A percentile compares a stretch with the other conserved stretches of the same genome.
Evolutionary conservation across 2,329 filamentous ascomycete species (phyloP).

Genomic region (Thelonectria rubi): DNA sequence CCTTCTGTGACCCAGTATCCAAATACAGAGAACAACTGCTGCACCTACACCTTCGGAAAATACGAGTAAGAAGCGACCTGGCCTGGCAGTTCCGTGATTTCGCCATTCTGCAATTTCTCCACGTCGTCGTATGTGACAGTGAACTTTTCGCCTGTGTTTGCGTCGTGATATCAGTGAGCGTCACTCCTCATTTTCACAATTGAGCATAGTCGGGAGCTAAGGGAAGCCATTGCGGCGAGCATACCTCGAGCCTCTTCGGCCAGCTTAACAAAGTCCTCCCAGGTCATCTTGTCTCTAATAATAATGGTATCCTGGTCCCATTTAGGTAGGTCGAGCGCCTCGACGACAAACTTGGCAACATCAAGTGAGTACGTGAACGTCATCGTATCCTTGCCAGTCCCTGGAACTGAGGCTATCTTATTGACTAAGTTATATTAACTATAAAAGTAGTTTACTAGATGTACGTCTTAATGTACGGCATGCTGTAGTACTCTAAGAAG

Average conservation of each 20-base stretch:
- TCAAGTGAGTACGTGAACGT: conserved; percentile 60
- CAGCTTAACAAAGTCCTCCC: conserved; percentile 52
- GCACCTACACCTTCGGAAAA: conserved; percentile 16
- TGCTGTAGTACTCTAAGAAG: too few species aligned
- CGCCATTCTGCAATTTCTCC: conserved; percentile 3
- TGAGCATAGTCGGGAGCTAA: too few species aligned
- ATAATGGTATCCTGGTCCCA: conserved; percentile 54
- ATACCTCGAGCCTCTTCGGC: conserved; percentile 48
- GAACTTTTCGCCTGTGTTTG: conserved; percentile 16
- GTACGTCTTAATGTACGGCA: too few species aligned
- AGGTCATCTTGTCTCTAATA: conserved; percentile 53
- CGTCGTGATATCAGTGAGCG: too few species aligned
- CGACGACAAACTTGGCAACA: conserved; percentile 56
- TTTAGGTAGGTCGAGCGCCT: conserved; percentile 49
- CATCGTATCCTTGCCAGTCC: conserved; percentile 52
- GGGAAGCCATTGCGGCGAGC: too few species aligned
- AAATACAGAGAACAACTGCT: conserved; percentile 2
- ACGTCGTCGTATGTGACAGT: conserved; percentile 9
- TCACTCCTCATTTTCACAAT: too few species aligned
- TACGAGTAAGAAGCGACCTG: conserved; percentile 8
- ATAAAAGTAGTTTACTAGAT: too few species aligned
- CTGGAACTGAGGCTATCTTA: too few species aligned
- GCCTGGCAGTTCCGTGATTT: conserved; percentile 2
- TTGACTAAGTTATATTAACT: too few species aligned
- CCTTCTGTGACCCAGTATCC: conserved; percentile 6